Evolutionary conservation across 2,329 filamentous ascomycete species (phyloP).

Genomic region (Rosellinia necatrix): DNA sequence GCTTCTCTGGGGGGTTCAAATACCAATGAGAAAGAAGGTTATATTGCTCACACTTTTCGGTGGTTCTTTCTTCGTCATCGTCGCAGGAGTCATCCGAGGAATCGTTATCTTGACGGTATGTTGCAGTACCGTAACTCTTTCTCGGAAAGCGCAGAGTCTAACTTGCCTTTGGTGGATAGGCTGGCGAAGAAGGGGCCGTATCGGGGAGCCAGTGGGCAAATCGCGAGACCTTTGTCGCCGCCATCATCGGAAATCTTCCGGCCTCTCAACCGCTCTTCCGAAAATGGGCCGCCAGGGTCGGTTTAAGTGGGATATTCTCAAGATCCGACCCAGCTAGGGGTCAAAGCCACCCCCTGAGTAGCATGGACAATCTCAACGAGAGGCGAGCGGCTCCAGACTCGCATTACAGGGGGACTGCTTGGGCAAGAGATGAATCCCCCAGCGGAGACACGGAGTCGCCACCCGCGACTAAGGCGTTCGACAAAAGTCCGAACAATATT

Average conservation of each 20-base stretch:
- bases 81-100: slow-evolving; percentile 52
- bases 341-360: slow-evolving; percentile 12
- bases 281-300: slow-evolving; percentile 21
- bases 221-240: slow-evolving; percentile 44
- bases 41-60: slow-evolving; percentile 52
- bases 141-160: background rate
- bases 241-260: slow-evolving; percentile 44
- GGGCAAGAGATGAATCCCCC: slow-evolving; percentile 29
- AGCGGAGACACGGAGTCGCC: slow-evolving; percentile 1
- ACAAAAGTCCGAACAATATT: slow-evolving; percentile 7
- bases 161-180: slow-evolving; percentile 1
- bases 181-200: slow-evolving; percentile 22
- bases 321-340: slow-evolving; percentile 3
- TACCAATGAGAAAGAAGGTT: slow-evolving; percentile 46
- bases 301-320: slow-evolving; percentile 27
- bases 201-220: slow-evolving; percentile 40
- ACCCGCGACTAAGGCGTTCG: background rate
- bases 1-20: slow-evolving; percentile 52
- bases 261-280: slow-evolving; percentile 32
- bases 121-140: background rate
- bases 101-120: slow-evolving; percentile 47
- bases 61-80: slow-evolving; percentile 54
- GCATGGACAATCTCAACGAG: slow-evolving; percentile 9
- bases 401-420: slow-evolving; percentile 10
- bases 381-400: slow-evolving; percentile 4